phyloP scores from a whole-genome alignment of 23 red algal species.

The Gracilaria vermiculophylla region DNA sequence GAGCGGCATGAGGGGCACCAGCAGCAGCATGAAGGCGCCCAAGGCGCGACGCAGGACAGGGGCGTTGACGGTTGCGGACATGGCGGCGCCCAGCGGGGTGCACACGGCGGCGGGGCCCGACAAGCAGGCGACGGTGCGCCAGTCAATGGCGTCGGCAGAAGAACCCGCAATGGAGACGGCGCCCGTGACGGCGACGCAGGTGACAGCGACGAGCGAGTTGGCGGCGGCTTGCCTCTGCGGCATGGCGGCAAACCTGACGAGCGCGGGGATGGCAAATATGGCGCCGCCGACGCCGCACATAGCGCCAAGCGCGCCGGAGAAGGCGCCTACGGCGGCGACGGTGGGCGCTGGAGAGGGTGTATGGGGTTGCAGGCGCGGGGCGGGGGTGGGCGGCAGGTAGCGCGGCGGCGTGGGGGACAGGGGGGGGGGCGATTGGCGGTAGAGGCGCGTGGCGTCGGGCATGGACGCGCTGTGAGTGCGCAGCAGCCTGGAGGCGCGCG shows the following conservation, averaged over 20 bases:
- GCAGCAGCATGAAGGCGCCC: constrained; percentile 72
- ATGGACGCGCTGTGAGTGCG: constrained; percentile 4
- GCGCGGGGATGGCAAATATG: constrained; percentile 73
- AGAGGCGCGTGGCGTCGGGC: constrained; percentile 13
- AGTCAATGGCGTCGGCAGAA: constrained; percentile 30
- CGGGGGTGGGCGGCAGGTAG: background rate
- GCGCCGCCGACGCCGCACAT: constrained; percentile 84
- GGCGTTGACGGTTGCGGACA: constrained; percentile 40
- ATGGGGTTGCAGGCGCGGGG: background rate
- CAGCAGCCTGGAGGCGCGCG: constrained; percentile 1
- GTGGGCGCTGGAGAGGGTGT: background rate
- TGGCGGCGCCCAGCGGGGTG: constrained; percentile 67
- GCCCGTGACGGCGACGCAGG: constrained; percentile 56
- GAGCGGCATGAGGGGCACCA: constrained; percentile 73
- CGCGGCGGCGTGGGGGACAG: background rate
- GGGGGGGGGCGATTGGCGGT: background rate
- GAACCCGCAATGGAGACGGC: constrained; percentile 31
- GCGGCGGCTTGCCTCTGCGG: constrained; percentile 73
- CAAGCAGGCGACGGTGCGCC: constrained; percentile 32
- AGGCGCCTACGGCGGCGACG: constrained; percentile 25
- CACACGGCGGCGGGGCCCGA: constrained; percentile 7
- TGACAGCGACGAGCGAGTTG: constrained; percentile 68
- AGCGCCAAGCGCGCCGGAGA: constrained; percentile 70
- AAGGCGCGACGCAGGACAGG: constrained; percentile 56
- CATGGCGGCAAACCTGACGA: constrained; percentile 57